Conservation (phyloP, 257 asterid genomes). For the Phtheirospermum japonicum region DNA sequence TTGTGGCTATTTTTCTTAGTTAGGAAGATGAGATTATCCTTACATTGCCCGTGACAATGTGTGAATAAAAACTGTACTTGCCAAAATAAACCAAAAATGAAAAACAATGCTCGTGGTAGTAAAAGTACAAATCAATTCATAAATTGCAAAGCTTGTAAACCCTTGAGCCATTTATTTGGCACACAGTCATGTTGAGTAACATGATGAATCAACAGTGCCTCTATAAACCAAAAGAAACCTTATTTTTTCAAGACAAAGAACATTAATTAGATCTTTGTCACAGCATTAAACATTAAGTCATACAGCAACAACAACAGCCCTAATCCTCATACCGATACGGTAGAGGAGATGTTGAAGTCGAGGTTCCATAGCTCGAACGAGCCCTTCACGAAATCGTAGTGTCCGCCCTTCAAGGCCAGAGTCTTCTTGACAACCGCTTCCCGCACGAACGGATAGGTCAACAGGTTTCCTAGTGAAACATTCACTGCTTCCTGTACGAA, state of each 20-base stretch:
- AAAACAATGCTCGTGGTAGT: not conserved
- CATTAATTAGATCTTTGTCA: no score
- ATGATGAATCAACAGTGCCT: not conserved
- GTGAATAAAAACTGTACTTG: conserved; percentile 2
- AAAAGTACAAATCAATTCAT: not conserved
- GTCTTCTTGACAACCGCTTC: conserved; percentile 63
- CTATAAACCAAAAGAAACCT: not conserved
- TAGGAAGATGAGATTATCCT: conserved; percentile 24
- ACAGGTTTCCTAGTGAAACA: conserved; percentile 59
- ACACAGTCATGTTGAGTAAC: not conserved
- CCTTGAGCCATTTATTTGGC: not conserved
- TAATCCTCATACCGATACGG: conserved; percentile 31
- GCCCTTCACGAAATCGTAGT: conserved; percentile 83
- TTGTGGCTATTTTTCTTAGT: not conserved
- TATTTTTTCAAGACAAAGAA: no score
- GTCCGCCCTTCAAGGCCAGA: conserved; percentile 64
- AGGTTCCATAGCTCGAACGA: conserved; percentile 78
- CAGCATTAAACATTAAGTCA: not conserved
- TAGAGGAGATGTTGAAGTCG: conserved; percentile 50
- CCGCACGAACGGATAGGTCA: conserved; percentile 80
- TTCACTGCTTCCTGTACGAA: conserved; percentile 91
- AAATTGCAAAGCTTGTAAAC: not conserved
- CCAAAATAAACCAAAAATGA: not conserved
- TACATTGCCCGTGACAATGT: not conserved
- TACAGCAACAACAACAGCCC: not conserved